Conservation (phyloP, 208 protist genomes). For the Naegleria gruberi region DNA sequence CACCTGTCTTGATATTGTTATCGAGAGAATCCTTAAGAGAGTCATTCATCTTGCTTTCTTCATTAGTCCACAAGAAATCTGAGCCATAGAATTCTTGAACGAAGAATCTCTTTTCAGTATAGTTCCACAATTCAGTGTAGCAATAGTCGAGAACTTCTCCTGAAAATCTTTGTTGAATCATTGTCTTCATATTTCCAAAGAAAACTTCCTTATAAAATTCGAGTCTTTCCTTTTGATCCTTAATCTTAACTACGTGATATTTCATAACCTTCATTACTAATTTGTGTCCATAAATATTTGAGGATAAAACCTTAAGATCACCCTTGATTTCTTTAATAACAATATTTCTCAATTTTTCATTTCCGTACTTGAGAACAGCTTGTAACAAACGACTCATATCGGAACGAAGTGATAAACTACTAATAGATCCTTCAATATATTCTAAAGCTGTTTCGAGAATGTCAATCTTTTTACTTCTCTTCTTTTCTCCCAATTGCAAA, state of each 20-base stretch:
- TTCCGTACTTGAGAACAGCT: constrained; percentile 38
- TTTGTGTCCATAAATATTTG: constrained; percentile 32
- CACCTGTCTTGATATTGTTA: neutral
- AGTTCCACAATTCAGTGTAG: neutral
- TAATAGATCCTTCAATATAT: neutral
- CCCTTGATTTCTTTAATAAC: constrained; percentile 31
- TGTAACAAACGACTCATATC: constrained; percentile 38
- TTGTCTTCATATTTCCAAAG: neutral
- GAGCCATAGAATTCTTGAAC: constrained; percentile 9
- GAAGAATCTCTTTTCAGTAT: neutral
- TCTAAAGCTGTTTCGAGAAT: neutral
- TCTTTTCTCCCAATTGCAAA: neutral
- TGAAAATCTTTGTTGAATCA: neutral
- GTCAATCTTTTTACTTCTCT: neutral
- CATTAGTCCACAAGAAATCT: neutral
- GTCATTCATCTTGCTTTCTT: neutral
- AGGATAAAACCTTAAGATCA: constrained; percentile 14
- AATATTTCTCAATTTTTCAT: constrained; percentile 1
- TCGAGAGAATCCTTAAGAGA: neutral
- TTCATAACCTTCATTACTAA: constrained; percentile 38
- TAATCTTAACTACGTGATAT: neutral
- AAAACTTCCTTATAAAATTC: neutral
- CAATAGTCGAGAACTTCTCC: constrained; percentile 6
- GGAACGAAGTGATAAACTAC: constrained; percentile 23
- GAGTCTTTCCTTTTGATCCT: neutral